Base-by-base conservation (phyloP, 108 stramenopile species). In the Discostella stelligeroides region DNA sequence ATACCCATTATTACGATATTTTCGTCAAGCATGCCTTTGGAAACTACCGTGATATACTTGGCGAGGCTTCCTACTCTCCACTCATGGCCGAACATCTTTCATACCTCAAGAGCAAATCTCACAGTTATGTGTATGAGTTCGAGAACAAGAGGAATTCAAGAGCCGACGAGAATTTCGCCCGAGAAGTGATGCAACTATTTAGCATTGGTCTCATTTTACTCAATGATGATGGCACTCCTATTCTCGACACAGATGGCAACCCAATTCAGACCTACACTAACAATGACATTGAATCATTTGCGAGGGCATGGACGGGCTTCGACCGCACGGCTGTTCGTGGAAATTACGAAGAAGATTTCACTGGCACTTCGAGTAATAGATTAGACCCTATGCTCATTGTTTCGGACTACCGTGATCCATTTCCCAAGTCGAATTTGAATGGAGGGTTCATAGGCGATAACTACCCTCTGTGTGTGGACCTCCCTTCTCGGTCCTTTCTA, bases 21-120 rank as follows among this genome's bases (percentile, higher is more conserved):
- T 73, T 88, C 47, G 84, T 89, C 5, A 60, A 86, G 14, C 67
- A 94, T 68, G 86, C 86, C 21, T 91, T 94, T 65, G 92, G 92
- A 15, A 90, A 81, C 73, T 91, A 81, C 64, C 41, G 74, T 18
- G 86, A 91, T 45, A 72, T 94, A 23, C 78, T 94, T 34, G 62
- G 69, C 2, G 86, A 88, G 41, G 56, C 80, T 14, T 63, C 74
- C 15, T 86, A 62, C 57, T 47, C 42, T n/a, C 80, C 83, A 10
- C 15, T 78, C 17, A 90, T 88, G 86, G 85, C 81, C 11, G 61
- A 76, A 38, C 66, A 79, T 24, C 72, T 90, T 0, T 72, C 86
- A 8, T 90, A 70, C 60, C 28, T 78, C 30, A 66, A 62, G 39
- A 80, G 81, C 11, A 72, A 80, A 55, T 47, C 45, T 27, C 75